These are phyloP conservation scores for Calvatia gigantea DNA, from an alignment of 768 basidiomycete genomes.

Conservation along the genomic window DNA sequence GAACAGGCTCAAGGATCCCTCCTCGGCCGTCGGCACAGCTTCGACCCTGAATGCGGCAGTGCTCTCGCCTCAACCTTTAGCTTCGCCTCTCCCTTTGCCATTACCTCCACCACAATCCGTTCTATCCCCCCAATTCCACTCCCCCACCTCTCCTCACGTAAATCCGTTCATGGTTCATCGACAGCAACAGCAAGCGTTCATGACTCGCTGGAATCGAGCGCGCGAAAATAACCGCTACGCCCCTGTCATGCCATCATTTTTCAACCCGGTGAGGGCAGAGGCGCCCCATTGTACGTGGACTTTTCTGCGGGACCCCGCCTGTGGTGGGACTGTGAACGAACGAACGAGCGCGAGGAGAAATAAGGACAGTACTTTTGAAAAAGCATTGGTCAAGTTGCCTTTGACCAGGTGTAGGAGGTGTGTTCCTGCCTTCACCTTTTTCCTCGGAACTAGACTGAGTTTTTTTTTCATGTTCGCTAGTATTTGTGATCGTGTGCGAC, in stretches of 20 bases:
- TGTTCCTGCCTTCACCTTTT: not conserved
- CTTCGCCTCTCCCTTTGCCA: not conserved
- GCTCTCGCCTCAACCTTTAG: not conserved
- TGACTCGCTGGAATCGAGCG: slow-evolving; percentile 2
- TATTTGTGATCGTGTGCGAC: slow-evolving; percentile 9
- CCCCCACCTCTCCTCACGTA: not conserved
- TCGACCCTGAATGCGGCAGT: not conserved
- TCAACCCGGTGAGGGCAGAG: slow-evolving; percentile 1
- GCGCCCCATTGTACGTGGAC: slow-evolving; percentile 4
- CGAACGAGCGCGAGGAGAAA: not conserved
- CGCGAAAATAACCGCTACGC: slow-evolving; percentile 4
- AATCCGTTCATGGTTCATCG: slow-evolving; percentile 3
- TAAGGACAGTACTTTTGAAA: slow-evolving; percentile 2
- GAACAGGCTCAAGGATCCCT: not conserved
- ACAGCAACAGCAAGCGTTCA: slow-evolving; percentile 7
- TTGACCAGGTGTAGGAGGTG: slow-evolving; percentile 10
- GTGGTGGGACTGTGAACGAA: not conserved
- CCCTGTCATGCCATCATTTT: slow-evolving; percentile 9
- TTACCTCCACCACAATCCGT: not conserved
- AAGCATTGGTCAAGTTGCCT: slow-evolving; percentile 6
- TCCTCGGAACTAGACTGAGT: not conserved
- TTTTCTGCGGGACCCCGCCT: slow-evolving; percentile 4
- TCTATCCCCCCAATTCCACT: not conserved
- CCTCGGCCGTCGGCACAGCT: not conserved
- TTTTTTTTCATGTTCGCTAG: not conserved